These are phyloP conservation scores for Amborella trichopoda DNA, from an alignment of 164 flowering plant species.

Conservation along the genomic window DNA sequence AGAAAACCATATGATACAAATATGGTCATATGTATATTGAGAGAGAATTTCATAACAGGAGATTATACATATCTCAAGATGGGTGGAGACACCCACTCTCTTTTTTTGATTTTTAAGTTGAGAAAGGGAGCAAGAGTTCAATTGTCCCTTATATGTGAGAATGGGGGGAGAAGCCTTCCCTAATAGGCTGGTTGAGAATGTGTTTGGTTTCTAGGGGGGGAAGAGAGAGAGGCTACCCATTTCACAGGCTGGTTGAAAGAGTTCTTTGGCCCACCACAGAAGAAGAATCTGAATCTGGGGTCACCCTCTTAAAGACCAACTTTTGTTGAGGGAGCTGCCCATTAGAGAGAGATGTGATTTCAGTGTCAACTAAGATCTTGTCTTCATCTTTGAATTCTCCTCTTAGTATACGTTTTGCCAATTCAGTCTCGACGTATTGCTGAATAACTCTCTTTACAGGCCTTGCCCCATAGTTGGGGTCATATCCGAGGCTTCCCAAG, in stretches of 20 bases:
- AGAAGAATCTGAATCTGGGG: constrained; percentile 16
- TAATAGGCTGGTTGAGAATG: too few relatives aligned
- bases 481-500: constrained; percentile 83
- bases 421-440: constrained; percentile 80
- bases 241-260: constrained; percentile 19
- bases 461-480: constrained; percentile 94
- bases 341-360: constrained; percentile 59
- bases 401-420: constrained; percentile 89
- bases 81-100: too few relatives aligned
- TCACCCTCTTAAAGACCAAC: constrained; percentile 44
- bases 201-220: too few relatives aligned
- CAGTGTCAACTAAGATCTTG: constrained; percentile 65
- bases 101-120: too few relatives aligned
- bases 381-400: constrained; percentile 94
- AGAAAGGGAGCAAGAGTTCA: too few relatives aligned
- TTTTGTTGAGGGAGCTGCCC: constrained; percentile 90
- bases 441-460: constrained; percentile 95
- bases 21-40: too few relatives aligned
- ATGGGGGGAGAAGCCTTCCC: too few relatives aligned
- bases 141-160: too few relatives aligned
- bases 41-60: too few relatives aligned
- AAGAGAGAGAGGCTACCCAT: not conserved
- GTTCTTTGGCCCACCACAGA: constrained; percentile 27
- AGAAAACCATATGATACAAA: too few relatives aligned
- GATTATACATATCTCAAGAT: too few relatives aligned